Base-by-base conservation (phyloP, 306 rosid genomes). In the Cicer judaicum region DNA sequence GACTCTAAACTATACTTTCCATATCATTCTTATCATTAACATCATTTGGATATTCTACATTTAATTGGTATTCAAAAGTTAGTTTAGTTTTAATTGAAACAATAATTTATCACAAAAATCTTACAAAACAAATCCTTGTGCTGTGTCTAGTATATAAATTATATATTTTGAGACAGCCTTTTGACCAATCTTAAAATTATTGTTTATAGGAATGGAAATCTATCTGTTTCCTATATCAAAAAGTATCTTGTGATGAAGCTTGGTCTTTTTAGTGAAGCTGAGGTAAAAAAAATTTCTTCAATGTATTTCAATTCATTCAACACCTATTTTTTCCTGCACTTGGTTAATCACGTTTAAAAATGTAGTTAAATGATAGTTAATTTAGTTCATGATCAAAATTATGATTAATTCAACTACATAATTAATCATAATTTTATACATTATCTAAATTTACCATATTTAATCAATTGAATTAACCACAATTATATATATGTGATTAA, bases 231-330 rank as follows among this genome's bases (percentile, higher is more conserved):
- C 9, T 67, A 8, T 53, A 77, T 91, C 11, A 83, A 86, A 42
- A 89, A 29, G 79, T 89, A 85, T 38, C 47, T 91, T 0, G 81
- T 59, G 46, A 73, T 41, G 80, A 89, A 89, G 78, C 90, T 91
- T 50, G 52, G 59, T 81, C 92, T 91, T 74, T 63, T 63, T 1
- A 81, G 86, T 12, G 97, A 87, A 75, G 67, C 70, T 3, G 92
- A 89, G 94, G 97, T 91, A 87, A n/a, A n/a, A n/a, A n/a, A n/a
- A n/a, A n/a, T n/a, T n/a, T n/a, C n/a, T n/a, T n/a, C n/a, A n/a
- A 68, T 55, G 41, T 3, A 16, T 16, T 62, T 13, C 1, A 36
- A 40, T 11, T 73, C 0, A 2, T 24, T 24, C 34, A 24, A 2
- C 34, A 24, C 34, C 4, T 24, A 24, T 24, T 24, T 24, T 24